Conservation (phyloP, 306 rosid genomes). For the Castanopsis chinensis region DNA sequence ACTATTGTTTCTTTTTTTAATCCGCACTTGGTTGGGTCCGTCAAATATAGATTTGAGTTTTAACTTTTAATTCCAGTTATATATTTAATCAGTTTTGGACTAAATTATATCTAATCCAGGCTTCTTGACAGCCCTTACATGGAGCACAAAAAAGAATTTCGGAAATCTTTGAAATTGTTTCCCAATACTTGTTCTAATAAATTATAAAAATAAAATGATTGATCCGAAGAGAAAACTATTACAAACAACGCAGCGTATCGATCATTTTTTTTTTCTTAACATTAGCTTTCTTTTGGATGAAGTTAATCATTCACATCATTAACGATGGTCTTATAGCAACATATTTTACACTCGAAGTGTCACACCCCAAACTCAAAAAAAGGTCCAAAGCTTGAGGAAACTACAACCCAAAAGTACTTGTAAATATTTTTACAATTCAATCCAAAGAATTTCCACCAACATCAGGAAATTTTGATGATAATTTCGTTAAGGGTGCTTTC, state of each 20-base stretch:
- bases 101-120: background rate
- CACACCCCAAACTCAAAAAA: too few relatives aligned
- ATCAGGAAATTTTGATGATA: too few relatives aligned
- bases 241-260: background rate
- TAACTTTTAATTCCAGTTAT: background rate
- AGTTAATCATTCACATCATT: background rate
- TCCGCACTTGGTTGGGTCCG: background rate
- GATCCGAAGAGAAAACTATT: background rate
- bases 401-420: too few relatives aligned
- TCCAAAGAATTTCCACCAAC: too few relatives aligned
- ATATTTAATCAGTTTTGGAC: background rate
- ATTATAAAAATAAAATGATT: background rate
- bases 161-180: background rate
- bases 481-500: too few relatives aligned
- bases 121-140: background rate
- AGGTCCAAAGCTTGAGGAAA: too few relatives aligned
- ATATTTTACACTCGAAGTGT: constrained; percentile 2
- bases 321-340: background rate
- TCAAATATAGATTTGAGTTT: background rate
- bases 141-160: background rate
- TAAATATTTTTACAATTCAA: too few relatives aligned
- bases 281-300: background rate
- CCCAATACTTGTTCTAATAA: background rate
- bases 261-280: background rate
- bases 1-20: background rate